phyloP scores from a whole-genome alignment of 495 filamentous ascomycete genomes.

The Melanomma pulvis-pyrius region DNA sequence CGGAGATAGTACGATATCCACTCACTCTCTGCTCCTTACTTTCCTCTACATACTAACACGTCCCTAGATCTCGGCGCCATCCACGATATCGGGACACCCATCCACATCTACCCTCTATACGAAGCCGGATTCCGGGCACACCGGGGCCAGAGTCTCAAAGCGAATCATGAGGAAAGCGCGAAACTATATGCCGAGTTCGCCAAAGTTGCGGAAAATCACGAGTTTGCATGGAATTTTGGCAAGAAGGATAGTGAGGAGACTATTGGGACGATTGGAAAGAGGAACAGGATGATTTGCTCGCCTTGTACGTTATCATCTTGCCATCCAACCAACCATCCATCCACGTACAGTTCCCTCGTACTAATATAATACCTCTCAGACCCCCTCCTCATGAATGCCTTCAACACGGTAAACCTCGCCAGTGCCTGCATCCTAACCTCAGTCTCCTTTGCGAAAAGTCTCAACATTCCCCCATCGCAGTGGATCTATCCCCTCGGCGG shows the following conservation, averaged over 20 bases:
- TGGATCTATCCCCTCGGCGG: constrained; percentile 63
- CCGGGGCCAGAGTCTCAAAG: constrained; percentile 51
- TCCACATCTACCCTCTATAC: constrained; percentile 59
- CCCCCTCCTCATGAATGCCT: constrained; percentile 64
- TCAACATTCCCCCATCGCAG: constrained; percentile 53
- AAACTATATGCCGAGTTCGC: constrained; percentile 56
- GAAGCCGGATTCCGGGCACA: constrained; percentile 57
- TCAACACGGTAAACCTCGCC: constrained; percentile 61
- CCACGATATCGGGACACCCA: constrained; percentile 55
- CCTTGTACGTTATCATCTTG: constrained; percentile 47
- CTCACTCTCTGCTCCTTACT: constrained; percentile 27
- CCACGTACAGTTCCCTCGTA: too few species aligned
- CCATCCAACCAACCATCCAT: background rate
- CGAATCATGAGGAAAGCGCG: constrained; percentile 55
- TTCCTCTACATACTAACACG: background rate
- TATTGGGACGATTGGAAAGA: constrained; percentile 52
- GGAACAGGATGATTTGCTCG: constrained; percentile 59
- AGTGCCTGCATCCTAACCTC: constrained; percentile 58
- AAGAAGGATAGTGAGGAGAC: constrained; percentile 43
- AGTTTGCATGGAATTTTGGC: constrained; percentile 54
- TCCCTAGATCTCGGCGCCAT: constrained; percentile 47
- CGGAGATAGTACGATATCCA: constrained; percentile 44
- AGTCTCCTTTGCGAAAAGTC: constrained; percentile 50
- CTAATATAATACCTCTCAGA: constrained; percentile 47
- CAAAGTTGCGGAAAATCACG: constrained; percentile 50